phyloP scores from a whole-genome alignment of 225 moss, liverwort and hornwort genomes.

The Thuidium tamariscinum region DNA sequence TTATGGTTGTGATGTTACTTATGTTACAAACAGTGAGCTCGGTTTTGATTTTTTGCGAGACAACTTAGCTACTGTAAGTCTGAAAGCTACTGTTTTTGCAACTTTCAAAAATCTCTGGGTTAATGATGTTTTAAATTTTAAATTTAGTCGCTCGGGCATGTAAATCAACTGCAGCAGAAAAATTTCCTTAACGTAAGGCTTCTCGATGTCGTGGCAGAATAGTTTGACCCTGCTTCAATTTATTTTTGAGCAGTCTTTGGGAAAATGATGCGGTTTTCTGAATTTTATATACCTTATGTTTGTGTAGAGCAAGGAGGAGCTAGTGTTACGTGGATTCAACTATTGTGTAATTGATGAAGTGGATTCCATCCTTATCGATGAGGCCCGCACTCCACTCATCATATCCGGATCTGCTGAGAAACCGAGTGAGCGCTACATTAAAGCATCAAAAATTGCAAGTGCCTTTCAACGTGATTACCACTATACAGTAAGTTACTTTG shows the following conservation, averaged over 20 bases:
- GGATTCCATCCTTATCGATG: conserved; percentile 90
- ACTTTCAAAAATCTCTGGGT: neutral
- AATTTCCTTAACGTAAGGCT: neutral
- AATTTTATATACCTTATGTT: neutral
- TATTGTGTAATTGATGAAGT: conserved; percentile 98
- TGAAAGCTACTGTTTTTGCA: neutral
- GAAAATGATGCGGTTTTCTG: neutral
- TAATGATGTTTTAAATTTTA: neutral
- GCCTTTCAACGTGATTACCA: conserved; percentile 89
- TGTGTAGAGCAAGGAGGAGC: conserved; percentile 75
- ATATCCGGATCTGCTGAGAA: conserved; percentile 96
- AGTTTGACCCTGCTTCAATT: neutral
- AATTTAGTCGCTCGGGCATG: neutral
- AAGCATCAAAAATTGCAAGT: conserved; percentile 82
- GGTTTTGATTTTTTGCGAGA: conserved; percentile 96
- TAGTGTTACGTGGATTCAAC: conserved; percentile 89
- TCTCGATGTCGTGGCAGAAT: neutral
- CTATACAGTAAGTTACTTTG: conserved; percentile 52
- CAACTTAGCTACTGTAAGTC: conserved; percentile 81
- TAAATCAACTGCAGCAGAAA: neutral
- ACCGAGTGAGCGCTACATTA: conserved; percentile 89
- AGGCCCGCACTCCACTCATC: conserved; percentile 93
- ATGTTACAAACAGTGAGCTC: conserved; percentile 97
- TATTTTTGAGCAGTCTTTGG: neutral
- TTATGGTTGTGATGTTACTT: conserved; percentile 78